Evolutionary conservation across 306 rosid species (phyloP), one percentile per base, ranked within the genome.

Genomic region (Mimosa bimucronata): DNA sequence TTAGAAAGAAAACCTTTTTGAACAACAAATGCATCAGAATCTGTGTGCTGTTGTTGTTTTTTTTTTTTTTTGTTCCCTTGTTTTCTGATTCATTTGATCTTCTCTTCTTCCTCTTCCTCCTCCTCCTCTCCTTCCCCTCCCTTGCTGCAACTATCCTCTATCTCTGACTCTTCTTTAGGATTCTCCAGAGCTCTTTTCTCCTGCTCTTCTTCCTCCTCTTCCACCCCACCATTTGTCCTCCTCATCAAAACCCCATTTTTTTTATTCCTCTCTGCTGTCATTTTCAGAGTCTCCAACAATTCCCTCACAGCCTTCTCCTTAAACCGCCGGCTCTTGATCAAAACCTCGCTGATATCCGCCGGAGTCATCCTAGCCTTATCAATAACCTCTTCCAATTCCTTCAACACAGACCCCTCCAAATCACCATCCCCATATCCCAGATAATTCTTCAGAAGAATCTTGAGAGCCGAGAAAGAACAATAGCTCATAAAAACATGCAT

Each of bases 121-220:
- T 83, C 83, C 0, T 79, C 92, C 1, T 1, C 74, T 6, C 77
- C 82, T 1, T 75, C 92, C 0, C 68, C 89, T 3, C 58, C 86
- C 60, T 84, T 89, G 79, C 89, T 87, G 81, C 86, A 83, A 80
- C 84, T 73, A 19, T 83, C 86, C 26, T 84, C 84, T 55, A 86
- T 79, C 80, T 86, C 90, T 61, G 84, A 82, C 52, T 89, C 92
- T 53, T 90, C 81, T 38, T 89, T 86, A 37, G 98, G 99, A 84
- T 90, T 91, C 79, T 93, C 99, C 90, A 95, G 57, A 29, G 99
- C 92, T 74, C 99, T 91, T 71, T 95, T 95, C 88, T 93, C 99
- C 58, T 95, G 94, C 71, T 91, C 98, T 42, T 94, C 97, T 2
- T 84, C 97, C 23, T 88, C 90, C 0, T 79, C 80, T 9, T 28